Conservation (phyloP, 1,139 yeast genomes). For the Pneumocystis canis region DNA sequence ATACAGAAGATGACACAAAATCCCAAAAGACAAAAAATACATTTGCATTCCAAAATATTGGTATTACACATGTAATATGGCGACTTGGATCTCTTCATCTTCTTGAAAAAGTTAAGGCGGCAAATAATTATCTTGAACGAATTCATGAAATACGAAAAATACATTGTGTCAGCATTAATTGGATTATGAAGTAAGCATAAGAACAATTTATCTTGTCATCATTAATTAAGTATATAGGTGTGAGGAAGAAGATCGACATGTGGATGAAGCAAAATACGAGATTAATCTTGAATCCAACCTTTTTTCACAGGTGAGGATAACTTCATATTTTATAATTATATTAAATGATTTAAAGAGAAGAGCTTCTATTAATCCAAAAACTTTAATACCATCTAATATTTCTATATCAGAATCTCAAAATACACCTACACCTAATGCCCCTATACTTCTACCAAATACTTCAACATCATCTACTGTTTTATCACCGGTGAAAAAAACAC, state of each 20-base stretch:
- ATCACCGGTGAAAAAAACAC: no score
- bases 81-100: neutral
- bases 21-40: conserved; percentile 6
- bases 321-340: no score
- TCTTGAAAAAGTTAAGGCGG: neutral
- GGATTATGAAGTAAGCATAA: neutral
- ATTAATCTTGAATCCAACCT: neutral
- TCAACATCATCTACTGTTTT: no score
- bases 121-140: neutral
- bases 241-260: neutral
- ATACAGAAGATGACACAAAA: conserved; percentile 9
- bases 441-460: no score
- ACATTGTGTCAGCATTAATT: neutral
- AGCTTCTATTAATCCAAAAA: neutral
- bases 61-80: neutral
- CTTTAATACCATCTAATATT: neutral
- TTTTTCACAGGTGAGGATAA: neutral
- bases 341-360: neutral
- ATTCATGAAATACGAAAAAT: neutral
- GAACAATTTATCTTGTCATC: conserved; percentile 9
- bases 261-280: neutral
- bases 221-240: conserved; percentile 14
- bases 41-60: conserved; percentile 6
- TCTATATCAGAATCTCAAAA: neutral
- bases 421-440: no score